Percentiles rank a stretch among this genome's conserved stretches.
Conservation (phyloP, 2,329 filamentous ascomycete species). For the Fonsecaea pedrosoi region DNA sequence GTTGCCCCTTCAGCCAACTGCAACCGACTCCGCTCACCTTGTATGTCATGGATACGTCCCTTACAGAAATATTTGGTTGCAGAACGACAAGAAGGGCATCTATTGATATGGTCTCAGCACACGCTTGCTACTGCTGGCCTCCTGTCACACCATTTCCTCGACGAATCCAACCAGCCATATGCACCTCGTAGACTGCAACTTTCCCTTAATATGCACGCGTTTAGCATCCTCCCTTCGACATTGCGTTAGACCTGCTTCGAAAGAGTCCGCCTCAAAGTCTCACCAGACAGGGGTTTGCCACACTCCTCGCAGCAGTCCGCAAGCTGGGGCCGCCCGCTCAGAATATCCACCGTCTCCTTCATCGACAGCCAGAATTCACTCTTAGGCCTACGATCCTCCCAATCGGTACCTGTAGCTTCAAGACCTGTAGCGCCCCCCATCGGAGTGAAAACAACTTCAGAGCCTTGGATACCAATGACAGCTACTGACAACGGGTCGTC, state of each 20-base stretch:
- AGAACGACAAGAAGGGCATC: neutral
- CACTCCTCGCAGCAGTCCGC: conserved; percentile 38
- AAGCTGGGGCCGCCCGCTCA: conserved; percentile 71
- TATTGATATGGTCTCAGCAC: conserved; percentile 3
- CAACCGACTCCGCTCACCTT: neutral
- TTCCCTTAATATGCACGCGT: neutral
- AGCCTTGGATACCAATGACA: conserved; percentile 92
- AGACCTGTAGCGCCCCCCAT: conserved; percentile 70
- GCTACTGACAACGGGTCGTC: conserved; percentile 74
- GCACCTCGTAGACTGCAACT: neutral
- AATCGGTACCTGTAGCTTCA: conserved; percentile 87
- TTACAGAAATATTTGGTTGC: neutral
- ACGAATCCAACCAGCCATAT: neutral
- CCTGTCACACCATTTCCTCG: neutral
- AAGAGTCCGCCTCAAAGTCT: conserved; percentile 8
- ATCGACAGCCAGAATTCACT: conserved; percentile 83
- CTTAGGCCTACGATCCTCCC: conserved; percentile 85
- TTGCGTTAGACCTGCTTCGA: conserved; percentile 7
- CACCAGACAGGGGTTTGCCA: conserved; percentile 33
- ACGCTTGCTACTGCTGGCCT: neutral
- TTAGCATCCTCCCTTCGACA: neutral
- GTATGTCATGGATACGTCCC: neutral
- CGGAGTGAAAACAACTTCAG: conserved; percentile 82
- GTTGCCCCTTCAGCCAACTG: neutral
- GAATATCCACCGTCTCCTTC: conserved; percentile 80